Base-by-base conservation (phyloP, 164 flowering plant genomes). In the Nymphaea thermarum region DNA sequence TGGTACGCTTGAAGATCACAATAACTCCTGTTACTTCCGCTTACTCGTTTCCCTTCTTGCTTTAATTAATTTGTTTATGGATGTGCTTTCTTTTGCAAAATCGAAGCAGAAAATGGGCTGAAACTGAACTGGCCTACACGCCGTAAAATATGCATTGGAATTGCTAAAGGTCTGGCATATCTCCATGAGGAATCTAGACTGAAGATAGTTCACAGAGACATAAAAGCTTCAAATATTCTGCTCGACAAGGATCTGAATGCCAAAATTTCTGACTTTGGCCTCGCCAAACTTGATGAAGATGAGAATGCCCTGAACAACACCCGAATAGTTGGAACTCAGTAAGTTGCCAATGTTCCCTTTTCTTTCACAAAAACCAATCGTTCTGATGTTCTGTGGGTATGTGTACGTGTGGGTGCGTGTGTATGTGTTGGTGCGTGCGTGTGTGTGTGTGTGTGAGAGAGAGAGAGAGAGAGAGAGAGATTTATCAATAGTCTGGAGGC, bases 121-220 rank as follows among this genome's bases (percentile, higher is more conserved):
- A 80, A 79, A 65, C 70, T 87, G 65, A 82, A 85, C 73, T 87
- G 89, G 92, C 77, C 85, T 43, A 82, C 82, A n/a, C 81, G 88
- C 73, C 74, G 68, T 64, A 87, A 82, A 43, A 84, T 87, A 66
- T 84, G 88, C 72, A 44, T 84, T 3, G 92, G 87, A 41, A 82
- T 85, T 67, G 92, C 92, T 15, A 80, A 45, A 45, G 53, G 53
- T 45, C 53, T 45, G 5, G 53, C 5, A 45, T 10, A 45, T 5
- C 11, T 45, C 53, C 11, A 5, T 45, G 53, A 45, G 11, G 11
- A 45, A 45, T 45, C 53, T 45, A 45, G 5, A 5, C 53, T 45
- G 5, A 45, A 45, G 53, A 45, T 45, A 45, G 53, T 45, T 45
- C 11, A 10, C 11, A 45, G 11, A 10, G 53, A 45, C 11, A 45